Conservation (phyloP, 2,329 filamentous ascomycete genomes). For the Ophiostoma tasmaniense region DNA sequence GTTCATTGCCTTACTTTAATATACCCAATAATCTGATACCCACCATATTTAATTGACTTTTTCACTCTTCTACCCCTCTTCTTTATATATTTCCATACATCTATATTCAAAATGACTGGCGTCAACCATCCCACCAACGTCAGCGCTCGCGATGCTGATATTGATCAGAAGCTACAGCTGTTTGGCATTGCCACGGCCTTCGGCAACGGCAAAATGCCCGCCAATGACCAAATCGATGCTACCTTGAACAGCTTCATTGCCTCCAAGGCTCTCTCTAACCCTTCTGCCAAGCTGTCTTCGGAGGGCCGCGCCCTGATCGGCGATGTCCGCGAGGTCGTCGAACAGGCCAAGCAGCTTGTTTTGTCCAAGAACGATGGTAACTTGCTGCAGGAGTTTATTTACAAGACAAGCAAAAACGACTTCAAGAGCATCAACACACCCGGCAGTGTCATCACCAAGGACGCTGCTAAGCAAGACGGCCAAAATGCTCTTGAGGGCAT, state of each 20-base stretch:
- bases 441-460: constrained; percentile 62
- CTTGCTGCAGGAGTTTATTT: constrained; percentile 92
- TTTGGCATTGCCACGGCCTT: constrained; percentile 88
- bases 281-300: constrained; percentile 66
- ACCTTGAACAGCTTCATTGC: constrained; percentile 81
- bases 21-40: background rate
- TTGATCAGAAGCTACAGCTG: constrained; percentile 89
- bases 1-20: background rate
- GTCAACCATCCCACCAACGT: constrained; percentile 69
- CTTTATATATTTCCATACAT: background rate
- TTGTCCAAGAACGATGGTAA: constrained; percentile 94
- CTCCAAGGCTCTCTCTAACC: constrained; percentile 59
- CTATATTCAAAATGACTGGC: background rate
- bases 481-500: constrained; percentile 77
- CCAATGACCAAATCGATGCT: constrained; percentile 92
- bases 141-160: constrained; percentile 72
- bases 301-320: constrained; percentile 74
- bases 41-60: background rate
- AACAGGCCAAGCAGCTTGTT: constrained; percentile 74
- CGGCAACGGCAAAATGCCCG: constrained; percentile 80
- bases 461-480: constrained; percentile 71
- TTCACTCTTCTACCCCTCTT: background rate
- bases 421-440: constrained; percentile 55
- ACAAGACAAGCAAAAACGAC: constrained; percentile 74
- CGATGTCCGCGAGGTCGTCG: constrained; percentile 71